Evolutionary conservation across 1,284 basidiomycete species (phyloP), one percentile per base, ranked within the genome.

Genomic region (Gymnopus androsaceus): DNA sequence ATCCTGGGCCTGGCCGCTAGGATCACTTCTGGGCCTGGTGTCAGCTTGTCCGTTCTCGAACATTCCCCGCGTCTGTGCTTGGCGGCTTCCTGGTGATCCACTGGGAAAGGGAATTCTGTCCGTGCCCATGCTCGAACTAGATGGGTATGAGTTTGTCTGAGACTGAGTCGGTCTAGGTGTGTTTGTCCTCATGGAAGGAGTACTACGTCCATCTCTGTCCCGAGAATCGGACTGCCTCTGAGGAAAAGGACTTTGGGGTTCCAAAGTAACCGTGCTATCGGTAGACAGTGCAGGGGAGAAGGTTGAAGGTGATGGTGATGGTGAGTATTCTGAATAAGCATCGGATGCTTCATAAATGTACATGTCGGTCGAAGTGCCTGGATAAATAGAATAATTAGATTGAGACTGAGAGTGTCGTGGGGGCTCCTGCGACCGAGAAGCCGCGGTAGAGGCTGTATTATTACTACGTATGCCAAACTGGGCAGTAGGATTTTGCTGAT

Each of bases 301-400:
- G 27, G 77, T 77, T 51, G 72, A 69, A 1, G 71, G 64, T 8
- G 69, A 69, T 1, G 72, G 65, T 3, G 70, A 73, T 11, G 71
- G 67, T 45, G 69, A 71, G 55, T 78, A 77, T 19, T 80, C 77
- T 0, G 79, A 78, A 63, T 75, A 75, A 30, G 73, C 64, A 64
- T 83, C 82, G 31, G 77, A 80, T 65, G 82, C 82, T 40, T 85
- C 81, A 64, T 87, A 85, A 57, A 85, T 72, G 69, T 75, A 85
- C 17, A 77, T 75, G 54, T 80, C 75, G 54, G 72, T 71, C 37
- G 69, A 66, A 41, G 67, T 62, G 52, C 72, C 71, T 25, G 79
- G 75, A 63, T 80, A 77, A 57, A 83, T 80, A 64, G 69, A 67
- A 36, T 56, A 60, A 31, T 58, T 49, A 40, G 53, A 34, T 41